phyloP scores from a whole-genome alignment of 352 stramenopile genomes.

The Phytophthora meadii region DNA sequence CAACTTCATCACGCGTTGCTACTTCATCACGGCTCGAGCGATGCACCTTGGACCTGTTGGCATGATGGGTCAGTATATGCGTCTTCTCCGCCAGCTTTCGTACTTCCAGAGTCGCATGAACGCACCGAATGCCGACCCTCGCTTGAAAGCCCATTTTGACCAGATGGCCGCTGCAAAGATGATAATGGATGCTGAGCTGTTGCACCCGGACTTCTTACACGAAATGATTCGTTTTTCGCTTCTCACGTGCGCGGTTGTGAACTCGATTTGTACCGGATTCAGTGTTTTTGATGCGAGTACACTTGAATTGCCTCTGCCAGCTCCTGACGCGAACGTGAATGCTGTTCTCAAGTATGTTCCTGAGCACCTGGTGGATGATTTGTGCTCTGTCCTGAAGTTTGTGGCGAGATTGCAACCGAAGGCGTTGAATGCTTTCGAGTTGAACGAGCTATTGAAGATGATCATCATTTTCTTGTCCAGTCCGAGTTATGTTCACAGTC shows the following conservation, averaged over 20 bases:
- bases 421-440: constrained; percentile 81
- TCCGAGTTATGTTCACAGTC: constrained; percentile 84
- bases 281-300: constrained; percentile 19
- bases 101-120: constrained; percentile 90
- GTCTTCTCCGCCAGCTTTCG: constrained; percentile 90
- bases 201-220: constrained; percentile 82
- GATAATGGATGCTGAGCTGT: constrained; percentile 77
- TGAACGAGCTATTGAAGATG: constrained; percentile 91
- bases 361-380: constrained; percentile 96
- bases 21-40: constrained; percentile 94
- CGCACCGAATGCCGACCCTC: constrained; percentile 63
- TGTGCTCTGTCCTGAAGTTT: constrained; percentile 93
- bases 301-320: constrained; percentile 49
- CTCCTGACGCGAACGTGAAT: constrained; percentile 34
- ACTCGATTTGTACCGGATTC: constrained; percentile 51
- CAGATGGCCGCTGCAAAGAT: constrained; percentile 76
- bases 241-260: constrained; percentile 70
- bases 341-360: constrained; percentile 85
- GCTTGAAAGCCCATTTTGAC: constrained; percentile 80
- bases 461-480: constrained; percentile 93
- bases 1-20: constrained; percentile 97
- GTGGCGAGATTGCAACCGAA: constrained; percentile 89
- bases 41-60: constrained; percentile 93
- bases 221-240: constrained; percentile 79
- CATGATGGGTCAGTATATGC: constrained; percentile 84